Evolutionary conservation across 176 grass and related monocot genomes (phyloP), one percentile per base, ranked within the genome.

Genomic region (Triticum dicoccoides): DNA sequence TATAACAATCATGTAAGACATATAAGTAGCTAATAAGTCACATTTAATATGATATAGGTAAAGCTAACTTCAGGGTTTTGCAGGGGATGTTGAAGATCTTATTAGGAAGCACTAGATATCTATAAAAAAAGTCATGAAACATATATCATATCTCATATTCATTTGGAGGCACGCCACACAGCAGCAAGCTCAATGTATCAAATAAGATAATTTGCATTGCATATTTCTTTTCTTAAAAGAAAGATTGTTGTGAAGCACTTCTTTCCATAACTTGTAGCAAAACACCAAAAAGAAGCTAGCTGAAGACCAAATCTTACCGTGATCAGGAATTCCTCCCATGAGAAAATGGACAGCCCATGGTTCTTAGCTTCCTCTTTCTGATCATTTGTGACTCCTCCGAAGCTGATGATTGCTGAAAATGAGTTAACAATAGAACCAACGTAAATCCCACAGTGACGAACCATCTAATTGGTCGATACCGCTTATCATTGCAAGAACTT

Each of bases 281-380:
- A 32, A 44, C 11, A 59, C 32, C 5, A 29, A 18, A 18, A 68
- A 18, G 37, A 66, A 78, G 49, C 51, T 74, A 47, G 44, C 1
- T 4, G 58, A 76, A 80, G 10, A 59, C 29, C 12, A 78, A 63
- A 32, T 24, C 76, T 86, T 88, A 98, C 96, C 88, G 73, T 88
- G 58, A 92, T 74, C 24, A 96, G 54, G 86, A 98, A 98, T 47
- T 98, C 96, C 47, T 98, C 93, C 96, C 93, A 98, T 39, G 91
- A 94, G 86, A 89, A 94, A 76, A 95, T 94, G 64, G 93, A 89
- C 27, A 98, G 3, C 73, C 84, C 88, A 73, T 92, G 85, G 34
- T 84, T 94, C 47, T 88, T 82, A 82, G 91, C 87, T 66, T 89
- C 96, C 68, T 92, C 86, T 74, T 88, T 95, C 37, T 96, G 96